These are phyloP conservation scores for Apiotrichum veenhuisii DNA, from an alignment of 1,284 basidiomycete species.

Conservation along the genomic window DNA sequence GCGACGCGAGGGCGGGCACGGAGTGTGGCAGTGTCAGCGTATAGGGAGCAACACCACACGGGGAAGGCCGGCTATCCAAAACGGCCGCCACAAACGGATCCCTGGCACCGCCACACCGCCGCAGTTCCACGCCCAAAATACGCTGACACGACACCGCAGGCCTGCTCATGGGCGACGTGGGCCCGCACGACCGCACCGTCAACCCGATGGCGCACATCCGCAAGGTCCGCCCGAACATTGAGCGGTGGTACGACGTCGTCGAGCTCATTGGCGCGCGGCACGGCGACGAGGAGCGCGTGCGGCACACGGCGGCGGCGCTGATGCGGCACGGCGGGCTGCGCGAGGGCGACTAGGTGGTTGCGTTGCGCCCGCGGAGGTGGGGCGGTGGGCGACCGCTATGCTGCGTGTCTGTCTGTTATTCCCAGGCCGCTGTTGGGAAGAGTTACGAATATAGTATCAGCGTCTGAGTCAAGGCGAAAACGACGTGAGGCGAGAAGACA, in stretches of 20 bases:
- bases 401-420: too few species aligned
- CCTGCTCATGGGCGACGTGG: background rate
- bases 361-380: too few species aligned
- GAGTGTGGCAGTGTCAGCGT: background rate
- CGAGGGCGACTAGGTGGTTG: too few species aligned
- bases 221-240: background rate
- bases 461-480: too few species aligned
- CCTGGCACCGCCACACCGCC: too few species aligned
- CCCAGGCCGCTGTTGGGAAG: too few species aligned
- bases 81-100: background rate
- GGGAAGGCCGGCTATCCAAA: background rate
- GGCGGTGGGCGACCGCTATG: too few species aligned
- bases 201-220: constrained; percentile 6
- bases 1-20: too few species aligned
- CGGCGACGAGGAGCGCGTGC: constrained; percentile 12
- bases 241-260: constrained; percentile 6
- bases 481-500: too few species aligned
- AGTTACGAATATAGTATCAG: too few species aligned
- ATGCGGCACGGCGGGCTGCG: background rate
- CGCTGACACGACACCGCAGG: background rate
- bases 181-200: background rate
- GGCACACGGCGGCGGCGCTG: constrained; percentile 4
- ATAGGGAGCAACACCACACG: too few species aligned
- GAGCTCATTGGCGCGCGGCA: constrained; percentile 3
- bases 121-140: background rate